These are phyloP conservation scores for Coffea eugenioides DNA, from an alignment of 257 asterid genomes.

Conservation along the genomic window DNA sequence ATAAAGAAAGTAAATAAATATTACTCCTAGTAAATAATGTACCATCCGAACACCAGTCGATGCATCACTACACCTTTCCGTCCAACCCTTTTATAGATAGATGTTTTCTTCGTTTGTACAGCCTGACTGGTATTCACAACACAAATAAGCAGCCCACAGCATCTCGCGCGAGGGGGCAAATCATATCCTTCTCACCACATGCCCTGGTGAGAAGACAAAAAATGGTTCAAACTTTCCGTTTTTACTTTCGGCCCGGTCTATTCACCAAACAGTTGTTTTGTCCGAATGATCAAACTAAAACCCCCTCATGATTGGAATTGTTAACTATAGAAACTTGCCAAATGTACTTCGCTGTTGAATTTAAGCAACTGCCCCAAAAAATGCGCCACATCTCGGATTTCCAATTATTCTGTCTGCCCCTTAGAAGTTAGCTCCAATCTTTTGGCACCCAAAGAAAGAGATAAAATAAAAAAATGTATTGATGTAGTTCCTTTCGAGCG, in stretches of 20 bases:
- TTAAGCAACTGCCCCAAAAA: too few relatives aligned
- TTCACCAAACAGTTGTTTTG: neutral
- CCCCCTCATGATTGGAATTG: neutral
- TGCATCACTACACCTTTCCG: too few relatives aligned
- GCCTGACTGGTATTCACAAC: neutral
- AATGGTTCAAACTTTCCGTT: neutral
- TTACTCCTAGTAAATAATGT: too few relatives aligned
- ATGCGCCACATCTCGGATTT: neutral
- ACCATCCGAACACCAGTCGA: too few relatives aligned
- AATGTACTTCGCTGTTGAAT: neutral
- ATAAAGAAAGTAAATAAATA: too few relatives aligned
- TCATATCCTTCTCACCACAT: neutral
- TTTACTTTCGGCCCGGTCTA: neutral
- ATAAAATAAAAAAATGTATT: neutral
- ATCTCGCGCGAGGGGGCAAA: neutral
- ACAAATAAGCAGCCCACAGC: neutral
- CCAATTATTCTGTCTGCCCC: neutral
- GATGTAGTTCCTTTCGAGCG: neutral
- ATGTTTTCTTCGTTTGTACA: neutral
- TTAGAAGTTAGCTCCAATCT: neutral
- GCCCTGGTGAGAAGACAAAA: neutral
- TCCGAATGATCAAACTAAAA: conserved; percentile 1
- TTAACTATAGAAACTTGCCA: neutral
- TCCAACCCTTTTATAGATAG: too few relatives aligned
- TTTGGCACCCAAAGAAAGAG: neutral